A percentile compares a stretch with the other conserved stretches of the same genome.
Evolutionary conservation across 2,329 filamentous ascomycete species (phyloP).

Genomic region (Calonectria crousiana): DNA sequence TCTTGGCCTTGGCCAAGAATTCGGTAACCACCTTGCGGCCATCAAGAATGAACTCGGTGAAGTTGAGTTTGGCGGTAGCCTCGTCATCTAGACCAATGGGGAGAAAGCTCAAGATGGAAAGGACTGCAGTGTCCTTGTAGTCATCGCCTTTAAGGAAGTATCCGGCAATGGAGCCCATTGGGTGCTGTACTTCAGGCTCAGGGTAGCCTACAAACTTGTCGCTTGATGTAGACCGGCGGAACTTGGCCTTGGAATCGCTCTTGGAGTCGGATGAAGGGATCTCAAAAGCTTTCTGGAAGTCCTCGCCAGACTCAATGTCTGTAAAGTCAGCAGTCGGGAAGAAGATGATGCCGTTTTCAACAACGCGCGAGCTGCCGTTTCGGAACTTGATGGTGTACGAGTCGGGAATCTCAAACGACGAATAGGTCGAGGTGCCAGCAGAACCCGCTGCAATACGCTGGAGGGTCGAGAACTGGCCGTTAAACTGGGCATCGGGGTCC

Average conservation of each 20-base stretch:
- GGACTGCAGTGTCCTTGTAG: conserved; percentile 38
- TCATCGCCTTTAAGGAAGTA: conserved; percentile 37
- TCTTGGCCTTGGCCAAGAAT: conserved; percentile 35
- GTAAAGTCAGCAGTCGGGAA: conserved; percentile 31
- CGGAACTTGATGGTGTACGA: conserved; percentile 37
- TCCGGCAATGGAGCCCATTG: conserved; percentile 23
- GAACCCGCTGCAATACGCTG: conserved; percentile 28
- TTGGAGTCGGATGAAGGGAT: conserved; percentile 25
- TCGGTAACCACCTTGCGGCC: conserved; percentile 32
- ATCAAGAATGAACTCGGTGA: conserved; percentile 33
- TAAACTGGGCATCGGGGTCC: conserved; percentile 43
- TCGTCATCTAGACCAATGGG: conserved; percentile 29
- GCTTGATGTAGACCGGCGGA: conserved; percentile 19
- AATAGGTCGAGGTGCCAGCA: conserved; percentile 19
- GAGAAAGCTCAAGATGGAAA: conserved; percentile 40
- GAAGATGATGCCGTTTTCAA: conserved; percentile 32
- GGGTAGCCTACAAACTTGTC: conserved; percentile 28
- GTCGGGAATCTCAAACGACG: conserved; percentile 40
- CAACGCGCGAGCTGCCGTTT: conserved; percentile 31
- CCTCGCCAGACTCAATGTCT: conserved; percentile 36
- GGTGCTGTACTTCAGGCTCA: conserved; percentile 32
- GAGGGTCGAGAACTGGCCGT: conserved; percentile 33
- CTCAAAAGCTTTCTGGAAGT: conserved; percentile 37
- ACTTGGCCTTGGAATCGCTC: not conserved
- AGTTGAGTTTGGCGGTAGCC: not conserved